phyloP scores from a whole-genome alignment of 805 yeast genomes.

The Phaffomyces opuntiae region DNA sequence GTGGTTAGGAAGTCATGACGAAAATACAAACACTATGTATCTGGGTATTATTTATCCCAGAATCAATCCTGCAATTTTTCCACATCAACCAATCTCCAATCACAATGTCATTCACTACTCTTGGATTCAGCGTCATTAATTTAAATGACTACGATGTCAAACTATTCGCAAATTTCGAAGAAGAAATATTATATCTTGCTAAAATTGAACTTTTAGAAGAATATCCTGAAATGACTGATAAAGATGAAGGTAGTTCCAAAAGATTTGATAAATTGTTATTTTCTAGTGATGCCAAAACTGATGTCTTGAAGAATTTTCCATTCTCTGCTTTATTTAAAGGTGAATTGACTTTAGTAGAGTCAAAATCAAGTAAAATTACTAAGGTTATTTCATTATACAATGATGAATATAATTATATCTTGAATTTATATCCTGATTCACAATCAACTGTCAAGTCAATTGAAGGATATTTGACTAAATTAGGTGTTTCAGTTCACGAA shows the following conservation, averaged over 20 bases:
- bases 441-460: conserved; percentile 1
- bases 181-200: conserved; percentile 17
- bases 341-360: conserved; percentile 11
- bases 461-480: conserved; percentile 6
- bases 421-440: conserved; percentile 15
- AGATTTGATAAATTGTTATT: conserved; percentile 14
- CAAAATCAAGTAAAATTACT: conserved; percentile 6
- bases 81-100: neutral
- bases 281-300: conserved; percentile 2
- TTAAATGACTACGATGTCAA: conserved; percentile 21
- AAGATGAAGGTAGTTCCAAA: conserved; percentile 20
- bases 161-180: conserved; percentile 14
- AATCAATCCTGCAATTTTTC: neutral
- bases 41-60: no score
- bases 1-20: no score
- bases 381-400: conserved; percentile 13
- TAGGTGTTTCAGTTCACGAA: conserved; percentile 4
- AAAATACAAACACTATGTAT: no score
- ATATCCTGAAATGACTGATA: conserved; percentile 9
- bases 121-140: conserved; percentile 19
- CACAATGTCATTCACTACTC: conserved; percentile 13
- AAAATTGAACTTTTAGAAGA: conserved; percentile 14
- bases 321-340: conserved; percentile 16
- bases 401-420: conserved; percentile 18
- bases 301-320: conserved; percentile 15